phyloP scores from a whole-genome alignment of 805 yeast genomes.

The Saccharomycopsis capsularis region DNA sequence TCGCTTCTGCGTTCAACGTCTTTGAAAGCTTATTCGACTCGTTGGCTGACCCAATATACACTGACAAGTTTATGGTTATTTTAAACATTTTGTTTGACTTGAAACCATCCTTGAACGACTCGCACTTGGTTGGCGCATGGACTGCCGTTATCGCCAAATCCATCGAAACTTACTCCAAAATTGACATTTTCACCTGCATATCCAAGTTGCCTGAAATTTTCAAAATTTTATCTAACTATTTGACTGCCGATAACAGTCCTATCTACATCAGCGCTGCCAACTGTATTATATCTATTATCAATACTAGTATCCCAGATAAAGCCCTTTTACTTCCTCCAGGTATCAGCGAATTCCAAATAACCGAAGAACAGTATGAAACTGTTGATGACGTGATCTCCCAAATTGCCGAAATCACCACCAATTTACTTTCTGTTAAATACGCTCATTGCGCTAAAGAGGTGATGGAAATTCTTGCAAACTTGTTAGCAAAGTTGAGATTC shows the following conservation, averaged over 20 bases:
- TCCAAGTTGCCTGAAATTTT: constrained; percentile 50
- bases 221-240: constrained; percentile 52
- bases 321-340: constrained; percentile 47
- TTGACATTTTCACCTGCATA: constrained; percentile 47
- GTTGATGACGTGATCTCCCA: constrained; percentile 48
- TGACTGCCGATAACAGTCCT: constrained; percentile 53
- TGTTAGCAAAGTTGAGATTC: constrained; percentile 55
- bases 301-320: constrained; percentile 58
- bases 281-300: constrained; percentile 73
- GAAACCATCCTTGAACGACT: constrained; percentile 75
- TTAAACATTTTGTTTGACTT: constrained; percentile 68
- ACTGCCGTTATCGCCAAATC: constrained; percentile 89
- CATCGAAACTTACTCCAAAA: constrained; percentile 44
- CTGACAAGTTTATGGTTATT: constrained; percentile 56
- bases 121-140: constrained; percentile 90
- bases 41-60: constrained; percentile 52
- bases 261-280: constrained; percentile 76
- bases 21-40: constrained; percentile 75
- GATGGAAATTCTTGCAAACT: constrained; percentile 56
- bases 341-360: constrained; percentile 28
- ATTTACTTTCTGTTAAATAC: constrained; percentile 63
- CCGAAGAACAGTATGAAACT: constrained; percentile 45
- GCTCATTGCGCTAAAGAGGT: constrained; percentile 71
- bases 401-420: constrained; percentile 49
- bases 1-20: constrained; percentile 75